These are phyloP conservation scores for Calocybe cyanea DNA, from an alignment of 768 basidiomycete species.

Conservation along the genomic window DNA sequence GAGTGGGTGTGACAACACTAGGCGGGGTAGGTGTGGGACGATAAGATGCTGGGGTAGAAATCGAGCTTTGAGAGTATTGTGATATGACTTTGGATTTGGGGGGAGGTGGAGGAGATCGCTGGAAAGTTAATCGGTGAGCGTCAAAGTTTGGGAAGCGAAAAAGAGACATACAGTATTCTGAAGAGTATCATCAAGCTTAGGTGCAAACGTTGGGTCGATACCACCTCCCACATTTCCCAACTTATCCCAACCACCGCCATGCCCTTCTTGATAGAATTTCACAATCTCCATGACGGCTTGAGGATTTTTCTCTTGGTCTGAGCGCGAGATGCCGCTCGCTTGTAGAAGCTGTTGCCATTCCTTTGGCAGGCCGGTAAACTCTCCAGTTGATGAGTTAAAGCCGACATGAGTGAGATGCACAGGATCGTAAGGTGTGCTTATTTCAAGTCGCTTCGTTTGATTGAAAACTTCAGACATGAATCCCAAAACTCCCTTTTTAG, in stretches of 20 bases:
- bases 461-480: slow-evolving; percentile 71
- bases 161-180: slow-evolving; percentile 50
- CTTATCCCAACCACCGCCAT: slow-evolving; percentile 83
- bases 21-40: slow-evolving; percentile 79
- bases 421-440: slow-evolving; percentile 97
- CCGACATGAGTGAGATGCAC: slow-evolving; percentile 99
- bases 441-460: slow-evolving; percentile 77
- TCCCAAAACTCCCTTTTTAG: slow-evolving; percentile 69
- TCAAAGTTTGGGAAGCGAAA: background rate
- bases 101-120: slow-evolving; percentile 50
- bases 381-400: slow-evolving; percentile 97
- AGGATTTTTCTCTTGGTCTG: slow-evolving; percentile 96
- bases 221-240: slow-evolving; percentile 54
- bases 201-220: slow-evolving; percentile 21
- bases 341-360: slow-evolving; percentile 98
- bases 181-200: slow-evolving; percentile 44
- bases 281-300: slow-evolving; percentile 99
- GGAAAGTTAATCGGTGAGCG: slow-evolving; percentile 3
- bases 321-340: slow-evolving; percentile 91
- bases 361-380: slow-evolving; percentile 96
- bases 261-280: slow-evolving; percentile 94
- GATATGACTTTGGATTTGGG: slow-evolving; percentile 37
- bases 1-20: slow-evolving; percentile 53
- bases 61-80: slow-evolving; percentile 23
- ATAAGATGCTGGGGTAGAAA: slow-evolving; percentile 51